These are phyloP conservation scores for Yarrowia keelungensis DNA, from an alignment of 805 yeast genomes.

Conservation along the genomic window DNA sequence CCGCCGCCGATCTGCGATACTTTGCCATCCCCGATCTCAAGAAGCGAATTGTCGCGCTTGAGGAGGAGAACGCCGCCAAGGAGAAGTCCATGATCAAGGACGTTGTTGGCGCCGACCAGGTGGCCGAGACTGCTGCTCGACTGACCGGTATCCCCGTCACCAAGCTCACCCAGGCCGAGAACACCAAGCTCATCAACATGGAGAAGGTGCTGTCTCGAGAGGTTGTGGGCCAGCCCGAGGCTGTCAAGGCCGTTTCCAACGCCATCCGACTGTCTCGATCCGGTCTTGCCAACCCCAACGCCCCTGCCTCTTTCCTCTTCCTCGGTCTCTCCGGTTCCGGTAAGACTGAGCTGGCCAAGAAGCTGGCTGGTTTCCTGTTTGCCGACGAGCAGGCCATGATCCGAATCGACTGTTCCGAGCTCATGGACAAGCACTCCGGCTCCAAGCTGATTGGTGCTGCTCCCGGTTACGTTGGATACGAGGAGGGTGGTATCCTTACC, in stretches of 20 bases:
- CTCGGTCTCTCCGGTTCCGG: slow-evolving; percentile 97
- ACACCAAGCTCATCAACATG: slow-evolving; percentile 91
- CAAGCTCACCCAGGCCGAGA: slow-evolving; percentile 91
- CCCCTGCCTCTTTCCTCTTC: slow-evolving; percentile 94
- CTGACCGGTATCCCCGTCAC: slow-evolving; percentile 96
- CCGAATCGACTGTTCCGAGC: slow-evolving; percentile 96
- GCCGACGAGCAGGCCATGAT: slow-evolving; percentile 97
- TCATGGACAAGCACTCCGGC: slow-evolving; percentile 93
- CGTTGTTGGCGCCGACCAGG: slow-evolving; percentile 89
- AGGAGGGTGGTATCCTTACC: slow-evolving; percentile 96
- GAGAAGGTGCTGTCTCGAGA: slow-evolving; percentile 79
- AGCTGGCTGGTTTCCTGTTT: slow-evolving; percentile 92
- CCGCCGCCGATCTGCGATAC: slow-evolving; percentile 95
- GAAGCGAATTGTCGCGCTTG: slow-evolving; percentile 75
- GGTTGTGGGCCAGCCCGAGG: slow-evolving; percentile 96
- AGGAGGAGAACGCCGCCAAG: slow-evolving; percentile 72
- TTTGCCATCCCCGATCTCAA: slow-evolving; percentile 95
- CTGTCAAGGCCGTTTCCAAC: slow-evolving; percentile 94
- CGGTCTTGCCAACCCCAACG: slow-evolving; percentile 94
- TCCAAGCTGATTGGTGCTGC: slow-evolving; percentile 96
- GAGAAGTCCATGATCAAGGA: slow-evolving; percentile 78
- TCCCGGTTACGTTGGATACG: slow-evolving; percentile 96
- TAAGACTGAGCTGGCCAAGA: slow-evolving; percentile 97
- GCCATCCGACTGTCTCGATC: slow-evolving; percentile 93
- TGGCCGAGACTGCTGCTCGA: slow-evolving; percentile 96